Conservation (phyloP, 345 rosid species). For the Salix brachista region DNA sequence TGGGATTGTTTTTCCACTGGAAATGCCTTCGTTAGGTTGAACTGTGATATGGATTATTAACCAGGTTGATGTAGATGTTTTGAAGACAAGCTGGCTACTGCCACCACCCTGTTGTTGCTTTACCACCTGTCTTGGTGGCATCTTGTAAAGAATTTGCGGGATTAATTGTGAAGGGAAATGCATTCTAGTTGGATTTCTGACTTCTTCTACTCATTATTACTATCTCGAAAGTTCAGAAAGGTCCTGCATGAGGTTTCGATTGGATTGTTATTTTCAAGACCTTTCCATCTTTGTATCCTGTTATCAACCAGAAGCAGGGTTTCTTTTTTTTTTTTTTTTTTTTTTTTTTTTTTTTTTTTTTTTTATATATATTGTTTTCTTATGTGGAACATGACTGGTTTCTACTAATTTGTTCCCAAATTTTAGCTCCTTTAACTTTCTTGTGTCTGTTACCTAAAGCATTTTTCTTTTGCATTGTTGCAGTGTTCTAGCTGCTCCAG, state of each 20-base stretch:
- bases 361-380: no score
- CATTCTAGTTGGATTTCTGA: neutral
- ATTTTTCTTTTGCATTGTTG: conserved; percentile 27
- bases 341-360: no score
- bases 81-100: neutral
- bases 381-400: neutral
- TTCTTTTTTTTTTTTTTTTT: neutral
- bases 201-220: neutral
- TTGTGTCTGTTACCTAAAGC: conserved; percentile 15
- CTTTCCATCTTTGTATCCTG: neutral
- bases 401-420: neutral
- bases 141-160: neutral
- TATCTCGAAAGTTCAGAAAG: neutral
- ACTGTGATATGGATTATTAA: neutral
- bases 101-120: neutral
- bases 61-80: neutral
- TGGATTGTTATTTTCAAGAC: neutral
- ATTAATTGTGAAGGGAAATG: neutral
- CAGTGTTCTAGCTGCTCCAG: conserved; percentile 83
- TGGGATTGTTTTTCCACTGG: neutral
- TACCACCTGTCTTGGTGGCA: neutral
- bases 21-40: neutral
- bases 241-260: neutral
- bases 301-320: neutral
- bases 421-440: neutral